These are phyloP conservation scores for Tolypocladium tropicale DNA, from an alignment of 2,329 filamentous ascomycete species.

Conservation along the genomic window DNA sequence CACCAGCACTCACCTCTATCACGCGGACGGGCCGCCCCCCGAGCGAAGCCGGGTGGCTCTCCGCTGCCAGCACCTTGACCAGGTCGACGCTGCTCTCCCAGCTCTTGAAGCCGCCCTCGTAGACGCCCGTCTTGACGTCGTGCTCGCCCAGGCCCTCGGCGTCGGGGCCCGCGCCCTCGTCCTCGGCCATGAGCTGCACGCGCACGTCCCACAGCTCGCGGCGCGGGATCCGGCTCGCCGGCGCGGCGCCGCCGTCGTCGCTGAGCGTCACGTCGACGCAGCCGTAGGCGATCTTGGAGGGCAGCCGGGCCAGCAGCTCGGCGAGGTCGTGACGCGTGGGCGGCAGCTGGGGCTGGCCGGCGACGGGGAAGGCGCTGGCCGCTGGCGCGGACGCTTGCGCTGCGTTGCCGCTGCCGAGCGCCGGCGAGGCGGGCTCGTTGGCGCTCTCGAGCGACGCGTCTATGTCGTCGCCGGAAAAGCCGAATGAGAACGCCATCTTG, in stretches of 20 bases:
- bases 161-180: conserved; percentile 36
- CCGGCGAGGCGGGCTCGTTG: not conserved
- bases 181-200: conserved; percentile 70
- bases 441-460: conserved; percentile 23
- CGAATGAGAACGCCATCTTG: conserved; percentile 46
- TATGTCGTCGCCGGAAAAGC: conserved; percentile 55
- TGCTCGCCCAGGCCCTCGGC: conserved; percentile 48
- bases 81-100: conserved; percentile 82
- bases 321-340: conserved; percentile 40
- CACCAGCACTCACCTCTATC: conserved; percentile 42
- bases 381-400: conserved; percentile 12
- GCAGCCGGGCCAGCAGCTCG: conserved; percentile 47
- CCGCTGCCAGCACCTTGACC: conserved; percentile 52
- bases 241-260: conserved; percentile 41
- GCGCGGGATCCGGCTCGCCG: conserved; percentile 49
- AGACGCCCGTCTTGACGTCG: conserved; percentile 72
- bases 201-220: conserved; percentile 75
- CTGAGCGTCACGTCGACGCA: conserved; percentile 49
- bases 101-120: conserved; percentile 82
- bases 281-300: conserved; percentile 64
- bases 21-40: conserved; percentile 28
- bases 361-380: conserved; percentile 48
- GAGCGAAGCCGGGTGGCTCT: conserved; percentile 23
- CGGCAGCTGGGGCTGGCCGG: conserved; percentile 49
- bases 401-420: not conserved